Evolutionary conservation across 495 filamentous ascomycete species (phyloP), one percentile per base, ranked within the genome.

Genomic region (Aspergillus sclerotioniger): DNA sequence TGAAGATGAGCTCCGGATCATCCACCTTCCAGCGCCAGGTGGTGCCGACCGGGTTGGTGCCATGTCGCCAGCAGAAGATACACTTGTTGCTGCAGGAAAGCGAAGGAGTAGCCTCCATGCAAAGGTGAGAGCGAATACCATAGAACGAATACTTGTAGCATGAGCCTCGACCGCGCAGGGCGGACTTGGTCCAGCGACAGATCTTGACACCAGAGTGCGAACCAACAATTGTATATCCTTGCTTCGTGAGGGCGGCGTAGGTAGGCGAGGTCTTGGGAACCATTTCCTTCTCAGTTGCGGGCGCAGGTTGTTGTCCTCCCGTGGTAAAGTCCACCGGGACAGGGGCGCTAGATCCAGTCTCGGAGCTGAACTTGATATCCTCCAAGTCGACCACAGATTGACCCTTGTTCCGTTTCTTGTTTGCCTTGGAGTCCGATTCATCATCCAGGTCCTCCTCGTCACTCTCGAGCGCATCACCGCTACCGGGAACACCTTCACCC

Each of bases 131-230:
- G 55, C 86, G 82, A 67, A 98, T 98, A 59, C 92, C 93, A 71
- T 98, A 98, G 76, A 98, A 96, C 7, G 89, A 92, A 71, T 81
- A 96, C 70, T 98, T 98, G 81, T 98, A 98, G 78, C 93, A 98
- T 19, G 90, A 95, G 10, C 93, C 93, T 16, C 93, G 85, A 29
- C 93, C 93, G 50, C 93, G 90, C n/a, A 98, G 87, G 4, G 93
- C 93, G 6, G 92, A 96, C 74, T 98, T 98, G 9, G 93, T 98
- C 93, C 93, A 98, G 21, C 93, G 90, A 69, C 93, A 97, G 62
- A 96, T 96, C 74, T 98, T 98, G 55, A 98, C 93, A 21, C 93
- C 93, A 8, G 90, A 95, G 74, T 98, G 93, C 0, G 91, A 92
- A 49, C 93, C 93, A 49, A 98, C 87, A 55, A 98, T 97, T 0